Base-by-base conservation (phyloP, 352 stramenopile species). In the Phytophthora boehmeriae region DNA sequence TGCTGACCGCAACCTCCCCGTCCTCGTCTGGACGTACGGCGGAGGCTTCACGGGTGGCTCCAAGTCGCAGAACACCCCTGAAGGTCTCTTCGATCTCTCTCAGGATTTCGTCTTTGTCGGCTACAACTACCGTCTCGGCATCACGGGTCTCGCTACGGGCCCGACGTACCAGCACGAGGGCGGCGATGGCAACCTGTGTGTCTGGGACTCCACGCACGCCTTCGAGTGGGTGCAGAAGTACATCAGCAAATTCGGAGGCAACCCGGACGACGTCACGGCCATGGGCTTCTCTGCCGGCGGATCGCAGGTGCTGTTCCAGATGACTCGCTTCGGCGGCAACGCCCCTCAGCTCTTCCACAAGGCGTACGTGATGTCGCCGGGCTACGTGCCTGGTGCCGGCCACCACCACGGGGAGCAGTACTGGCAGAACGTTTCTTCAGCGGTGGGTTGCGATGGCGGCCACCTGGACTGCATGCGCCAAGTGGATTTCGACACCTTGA, bases 201-300 rank as follows among this genome's bases (percentile, higher is more conserved):
- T 76, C 8, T 74, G 59, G 45, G 71, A 80, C 39, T 42, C 69
- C 5, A 54, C 58, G 27, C 45, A 71, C 10, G 73, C 65, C 0
- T 78, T 76, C 38, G 17, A 75, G 48, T 81, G 73, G 68, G 63
- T 74, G 9, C 45, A 71, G 19, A 56, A 68, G 46, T 71, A 81
- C 56, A 81, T 81, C 46, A 10, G n/a, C 34, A 66, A 63, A 16
- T 82, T 76, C 25, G 73, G 73, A 3, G 73, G 73, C 20, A 60
- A 82, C 61, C 62, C 73, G 9, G 19, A 64, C 34, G 59, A 81
- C 36, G 53, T 80, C 2, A 80, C 72, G 3, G 72, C 68, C 2
- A 28, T 75, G 9, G 72, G 72, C 0, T 66, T 73, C n/a, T 73
- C 65, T 0, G 65, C 65, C 5, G 65, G 59, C n/a, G 65, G 59